phyloP scores from a whole-genome alignment of 331 rosid genomes.

The Rosa hybrid region DNA sequence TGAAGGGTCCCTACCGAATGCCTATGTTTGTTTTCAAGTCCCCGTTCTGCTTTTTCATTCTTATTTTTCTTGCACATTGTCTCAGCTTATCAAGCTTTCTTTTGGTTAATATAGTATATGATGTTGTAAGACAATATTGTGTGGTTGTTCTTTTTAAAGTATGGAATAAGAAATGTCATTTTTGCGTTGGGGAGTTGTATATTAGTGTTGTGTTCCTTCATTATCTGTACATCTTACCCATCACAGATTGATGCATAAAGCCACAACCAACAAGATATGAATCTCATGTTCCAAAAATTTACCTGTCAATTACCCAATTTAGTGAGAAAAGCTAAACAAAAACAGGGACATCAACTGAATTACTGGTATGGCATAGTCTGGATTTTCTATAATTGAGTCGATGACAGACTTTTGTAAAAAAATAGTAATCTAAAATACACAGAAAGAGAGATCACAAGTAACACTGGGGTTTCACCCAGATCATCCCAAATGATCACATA shows the following conservation, averaged over 20 bases:
- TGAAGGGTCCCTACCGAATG: background rate
- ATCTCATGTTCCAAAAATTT: too few relatives aligned
- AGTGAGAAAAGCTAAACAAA: too few relatives aligned
- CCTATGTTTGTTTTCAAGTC: slow-evolving; percentile 15
- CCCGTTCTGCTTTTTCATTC: slow-evolving; percentile 3
- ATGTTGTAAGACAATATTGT: slow-evolving; percentile 12
- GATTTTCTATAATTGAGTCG: too few relatives aligned
- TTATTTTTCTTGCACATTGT: slow-evolving; percentile 2
- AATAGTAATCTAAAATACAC: too few relatives aligned
- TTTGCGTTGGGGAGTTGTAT: background rate
- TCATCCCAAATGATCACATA: too few relatives aligned
- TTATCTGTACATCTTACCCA: slow-evolving; percentile 3
- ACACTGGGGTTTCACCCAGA: too few relatives aligned
- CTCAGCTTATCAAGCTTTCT: background rate
- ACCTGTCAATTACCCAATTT: too few relatives aligned
- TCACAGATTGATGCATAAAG: background rate
- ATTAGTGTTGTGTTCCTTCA: background rate
- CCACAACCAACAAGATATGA: too few relatives aligned
- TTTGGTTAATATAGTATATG: slow-evolving; percentile 5
- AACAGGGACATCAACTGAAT: too few relatives aligned
- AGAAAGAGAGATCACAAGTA: too few relatives aligned
- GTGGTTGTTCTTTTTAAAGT: slow-evolving; percentile 21
- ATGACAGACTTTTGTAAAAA: too few relatives aligned
- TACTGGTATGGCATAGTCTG: too few relatives aligned
- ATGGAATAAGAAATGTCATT: slow-evolving; percentile 7